A percentile compares a stretch with the other conserved stretches of the same genome.
phyloP scores from a whole-genome alignment of 2,329 filamentous ascomycete species.

The Diaporthe capsici region DNA sequence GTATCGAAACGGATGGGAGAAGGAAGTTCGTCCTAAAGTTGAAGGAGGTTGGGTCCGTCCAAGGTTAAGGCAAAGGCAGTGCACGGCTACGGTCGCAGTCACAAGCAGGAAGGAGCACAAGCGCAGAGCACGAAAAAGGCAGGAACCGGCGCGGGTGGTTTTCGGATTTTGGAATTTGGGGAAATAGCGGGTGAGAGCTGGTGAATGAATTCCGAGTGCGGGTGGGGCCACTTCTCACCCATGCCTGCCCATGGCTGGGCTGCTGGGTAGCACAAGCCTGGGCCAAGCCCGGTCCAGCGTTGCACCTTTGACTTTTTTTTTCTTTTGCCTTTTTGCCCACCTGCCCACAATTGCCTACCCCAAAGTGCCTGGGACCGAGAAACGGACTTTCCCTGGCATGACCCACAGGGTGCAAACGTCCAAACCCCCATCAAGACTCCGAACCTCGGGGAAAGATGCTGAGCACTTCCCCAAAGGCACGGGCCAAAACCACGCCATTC shows the following conservation, averaged over 20 bases:
- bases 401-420: background rate
- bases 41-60: background rate
- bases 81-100: background rate
- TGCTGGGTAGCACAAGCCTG: constrained; percentile 25
- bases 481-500: constrained; percentile 39
- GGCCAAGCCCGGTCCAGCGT: background rate
- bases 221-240: constrained; percentile 8
- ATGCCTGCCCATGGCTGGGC: background rate
- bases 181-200: background rate
- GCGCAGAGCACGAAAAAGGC: background rate
- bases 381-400: constrained; percentile 1
- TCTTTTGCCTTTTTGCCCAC: background rate
- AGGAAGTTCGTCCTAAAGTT: background rate
- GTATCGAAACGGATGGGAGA: background rate
- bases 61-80: background rate
- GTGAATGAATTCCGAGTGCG: background rate
- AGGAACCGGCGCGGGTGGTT: constrained; percentile 39
- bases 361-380: background rate
- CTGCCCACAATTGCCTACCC: background rate
- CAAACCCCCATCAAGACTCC: constrained; percentile 4
- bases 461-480: background rate
- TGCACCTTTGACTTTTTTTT: constrained; percentile 26
- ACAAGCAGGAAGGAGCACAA: background rate
- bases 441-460: constrained; percentile 19
- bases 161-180: constrained; percentile 34